A percentile compares a stretch with the other conserved stretches of the same genome.
Conservation (phyloP, 495 filamentous ascomycete species). For the Echria macrotheca region DNA sequence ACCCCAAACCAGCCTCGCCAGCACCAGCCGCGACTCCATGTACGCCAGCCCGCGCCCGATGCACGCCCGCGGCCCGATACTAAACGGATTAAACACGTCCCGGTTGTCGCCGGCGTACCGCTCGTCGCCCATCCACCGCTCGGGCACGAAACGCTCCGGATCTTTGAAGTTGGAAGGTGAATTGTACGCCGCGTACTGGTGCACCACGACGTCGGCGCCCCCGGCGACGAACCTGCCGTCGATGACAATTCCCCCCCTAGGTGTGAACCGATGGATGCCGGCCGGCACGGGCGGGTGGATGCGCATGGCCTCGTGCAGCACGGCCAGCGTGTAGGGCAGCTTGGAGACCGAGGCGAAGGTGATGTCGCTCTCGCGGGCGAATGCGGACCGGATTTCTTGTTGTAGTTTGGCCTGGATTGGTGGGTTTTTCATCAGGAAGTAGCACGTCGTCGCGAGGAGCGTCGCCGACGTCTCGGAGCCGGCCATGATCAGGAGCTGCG, state of each 20-base stretch:
- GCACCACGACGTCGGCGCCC: conserved; percentile 1
- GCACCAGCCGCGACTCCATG: neutral
- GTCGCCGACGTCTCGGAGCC: conserved; percentile 55
- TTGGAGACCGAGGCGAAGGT: conserved; percentile 34
- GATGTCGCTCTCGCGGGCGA: conserved; percentile 44
- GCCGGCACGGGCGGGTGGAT: conserved; percentile 49
- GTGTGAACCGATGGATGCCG: conserved; percentile 17
- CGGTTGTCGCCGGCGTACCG: neutral
- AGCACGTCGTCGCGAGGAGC: conserved; percentile 40
- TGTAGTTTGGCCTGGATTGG: conserved; percentile 33
- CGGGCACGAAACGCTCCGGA: conserved; percentile 1
- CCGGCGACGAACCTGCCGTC: neutral
- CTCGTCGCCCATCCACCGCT: conserved; percentile 4
- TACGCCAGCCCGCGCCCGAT: conserved; percentile 4
- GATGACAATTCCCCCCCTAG: neutral
- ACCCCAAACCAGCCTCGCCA: neutral
- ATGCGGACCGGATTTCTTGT: conserved; percentile 45
- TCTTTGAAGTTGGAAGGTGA: neutral
- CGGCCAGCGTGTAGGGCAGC: conserved; percentile 50
- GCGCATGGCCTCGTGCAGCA: conserved; percentile 52
- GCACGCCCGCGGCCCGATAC: neutral
- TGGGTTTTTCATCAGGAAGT: conserved; percentile 42
- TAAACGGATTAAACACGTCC: conserved; percentile 1
- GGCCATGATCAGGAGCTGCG: conserved; percentile 24
- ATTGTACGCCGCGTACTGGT: neutral